These are phyloP conservation scores for Sporothrix pallida DNA, from an alignment of 2,329 filamentous ascomycete species.

Conservation along the genomic window DNA sequence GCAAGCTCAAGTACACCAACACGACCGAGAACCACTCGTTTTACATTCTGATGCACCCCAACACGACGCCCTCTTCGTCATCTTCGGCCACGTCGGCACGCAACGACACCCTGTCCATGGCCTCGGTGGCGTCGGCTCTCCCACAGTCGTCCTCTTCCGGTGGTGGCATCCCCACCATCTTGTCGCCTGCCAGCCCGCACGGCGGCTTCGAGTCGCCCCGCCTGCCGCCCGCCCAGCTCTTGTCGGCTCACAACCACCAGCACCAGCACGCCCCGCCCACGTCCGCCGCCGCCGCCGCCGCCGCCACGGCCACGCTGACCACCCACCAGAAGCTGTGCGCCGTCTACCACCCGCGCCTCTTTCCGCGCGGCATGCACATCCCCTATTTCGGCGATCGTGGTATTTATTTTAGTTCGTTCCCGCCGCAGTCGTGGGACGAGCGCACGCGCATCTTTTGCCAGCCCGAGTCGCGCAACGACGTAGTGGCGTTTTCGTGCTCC, in stretches of 20 bases:
- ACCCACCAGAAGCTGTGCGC: neutral
- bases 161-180: no score
- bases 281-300: neutral
- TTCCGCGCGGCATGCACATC: slow-evolving; percentile 32
- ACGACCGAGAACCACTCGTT: slow-evolving; percentile 33
- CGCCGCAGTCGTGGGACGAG: slow-evolving; percentile 31
- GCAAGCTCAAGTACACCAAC: slow-evolving; percentile 11
- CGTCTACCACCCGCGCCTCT: slow-evolving; percentile 33
- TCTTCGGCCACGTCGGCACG: neutral
- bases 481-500: slow-evolving; percentile 28
- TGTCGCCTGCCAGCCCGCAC: neutral
- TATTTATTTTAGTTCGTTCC: slow-evolving; percentile 15
- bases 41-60: slow-evolving; percentile 30
- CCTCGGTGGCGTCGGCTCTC: neutral
- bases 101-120: slow-evolving; percentile 4
- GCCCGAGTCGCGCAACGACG: slow-evolving; percentile 32
- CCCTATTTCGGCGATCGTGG: slow-evolving; percentile 29
- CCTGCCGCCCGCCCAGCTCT: neutral
- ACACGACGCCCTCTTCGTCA: neutral
- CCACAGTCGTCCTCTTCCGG: neutral
- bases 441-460: slow-evolving; percentile 33
- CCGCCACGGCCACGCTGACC: neutral
- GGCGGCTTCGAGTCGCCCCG: neutral
- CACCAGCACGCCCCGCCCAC: neutral
- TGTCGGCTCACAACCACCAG: neutral